Conservation (phyloP, 768 basidiomycete genomes). For the Chlorophyllum brunneum region DNA sequence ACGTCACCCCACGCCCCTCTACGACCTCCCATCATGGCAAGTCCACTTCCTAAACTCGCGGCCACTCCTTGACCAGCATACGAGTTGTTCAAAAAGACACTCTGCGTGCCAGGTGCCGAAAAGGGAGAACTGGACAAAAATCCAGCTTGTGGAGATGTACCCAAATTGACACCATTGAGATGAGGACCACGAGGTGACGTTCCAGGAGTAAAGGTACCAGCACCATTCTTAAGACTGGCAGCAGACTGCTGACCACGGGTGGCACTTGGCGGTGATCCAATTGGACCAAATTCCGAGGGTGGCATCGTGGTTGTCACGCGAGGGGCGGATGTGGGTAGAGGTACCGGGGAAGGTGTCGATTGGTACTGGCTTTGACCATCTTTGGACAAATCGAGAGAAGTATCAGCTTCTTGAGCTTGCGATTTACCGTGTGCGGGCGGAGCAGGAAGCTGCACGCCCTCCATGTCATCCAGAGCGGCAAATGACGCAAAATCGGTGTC, state of each 20-base stretch:
- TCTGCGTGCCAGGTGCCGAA: slow-evolving; percentile 66
- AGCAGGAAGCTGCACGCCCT: slow-evolving; percentile 39
- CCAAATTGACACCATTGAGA: slow-evolving; percentile 29
- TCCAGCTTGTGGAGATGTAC: slow-evolving; percentile 28
- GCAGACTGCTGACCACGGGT: slow-evolving; percentile 26
- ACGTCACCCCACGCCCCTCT: slow-evolving; percentile 34
- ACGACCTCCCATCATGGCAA: slow-evolving; percentile 45
- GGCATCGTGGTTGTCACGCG: slow-evolving; percentile 40
- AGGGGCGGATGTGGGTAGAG: slow-evolving; percentile 55
- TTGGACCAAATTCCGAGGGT: slow-evolving; percentile 69
- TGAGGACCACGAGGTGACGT: slow-evolving; percentile 48
- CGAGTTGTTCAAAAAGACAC: slow-evolving; percentile 43
- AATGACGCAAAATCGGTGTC: slow-evolving; percentile 74
- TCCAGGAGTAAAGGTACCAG: slow-evolving; percentile 44
- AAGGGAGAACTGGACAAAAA: slow-evolving; percentile 66
- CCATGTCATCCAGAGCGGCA: slow-evolving; percentile 57
- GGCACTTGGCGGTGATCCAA: slow-evolving; percentile 71
- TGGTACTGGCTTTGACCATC: slow-evolving; percentile 16
- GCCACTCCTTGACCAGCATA: slow-evolving; percentile 48
- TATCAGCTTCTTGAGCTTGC: slow-evolving; percentile 6
- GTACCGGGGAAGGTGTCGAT: slow-evolving; percentile 34
- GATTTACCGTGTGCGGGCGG: slow-evolving; percentile 39
- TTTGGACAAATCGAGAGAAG: slow-evolving; percentile 7
- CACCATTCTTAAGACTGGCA: slow-evolving; percentile 34
- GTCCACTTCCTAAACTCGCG: slow-evolving; percentile 55